A percentile compares a stretch with the other conserved stretches of the same genome.
These are phyloP conservation scores for Torulaspora microellipsoides DNA, from an alignment of 805 yeast species.

Conservation along the genomic window DNA sequence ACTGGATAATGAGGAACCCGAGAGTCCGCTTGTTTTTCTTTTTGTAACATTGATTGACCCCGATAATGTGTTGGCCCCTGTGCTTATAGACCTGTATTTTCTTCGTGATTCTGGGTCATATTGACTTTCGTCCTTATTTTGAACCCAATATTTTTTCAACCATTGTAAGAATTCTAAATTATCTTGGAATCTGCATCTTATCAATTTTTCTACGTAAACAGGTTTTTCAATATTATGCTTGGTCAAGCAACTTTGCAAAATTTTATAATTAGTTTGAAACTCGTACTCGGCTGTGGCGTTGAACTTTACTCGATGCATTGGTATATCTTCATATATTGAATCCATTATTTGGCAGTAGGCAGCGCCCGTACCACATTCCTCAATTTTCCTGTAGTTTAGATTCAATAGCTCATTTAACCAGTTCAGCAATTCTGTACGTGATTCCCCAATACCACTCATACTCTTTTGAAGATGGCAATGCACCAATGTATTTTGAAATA, in stretches of 20 bases:
- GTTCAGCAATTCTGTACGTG: conserved; percentile 73
- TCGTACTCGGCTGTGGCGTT: conserved; percentile 71
- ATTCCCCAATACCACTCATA: conserved; percentile 51
- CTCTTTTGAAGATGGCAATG: too few relatives aligned
- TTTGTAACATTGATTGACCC: conserved; percentile 22
- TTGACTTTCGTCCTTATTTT: conserved; percentile 58
- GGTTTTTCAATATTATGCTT: conserved; percentile 65
- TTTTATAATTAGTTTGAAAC: conserved; percentile 72
- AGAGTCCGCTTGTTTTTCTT: conserved; percentile 19
- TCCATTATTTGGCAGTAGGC: conserved; percentile 91
- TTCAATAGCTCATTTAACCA: conserved; percentile 79
- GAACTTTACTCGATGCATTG: conserved; percentile 73
- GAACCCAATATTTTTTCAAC: conserved; percentile 80
- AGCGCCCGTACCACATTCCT: conserved; percentile 94
- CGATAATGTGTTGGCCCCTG: conserved; percentile 8
- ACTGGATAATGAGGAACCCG: conserved; percentile 2
- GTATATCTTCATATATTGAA: conserved; percentile 75
- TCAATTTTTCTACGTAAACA: conserved; percentile 74
- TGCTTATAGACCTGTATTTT: conserved; percentile 31
- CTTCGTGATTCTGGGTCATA: conserved; percentile 70
- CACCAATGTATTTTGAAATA: too few relatives aligned
- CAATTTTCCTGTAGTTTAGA: conserved; percentile 68
- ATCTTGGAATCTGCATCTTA: conserved; percentile 88
- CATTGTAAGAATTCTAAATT: conserved; percentile 93
- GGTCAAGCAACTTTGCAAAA: conserved; percentile 75